phyloP scores from a whole-genome alignment of 106 monocot species.

The Hemerocallis citrina region DNA sequence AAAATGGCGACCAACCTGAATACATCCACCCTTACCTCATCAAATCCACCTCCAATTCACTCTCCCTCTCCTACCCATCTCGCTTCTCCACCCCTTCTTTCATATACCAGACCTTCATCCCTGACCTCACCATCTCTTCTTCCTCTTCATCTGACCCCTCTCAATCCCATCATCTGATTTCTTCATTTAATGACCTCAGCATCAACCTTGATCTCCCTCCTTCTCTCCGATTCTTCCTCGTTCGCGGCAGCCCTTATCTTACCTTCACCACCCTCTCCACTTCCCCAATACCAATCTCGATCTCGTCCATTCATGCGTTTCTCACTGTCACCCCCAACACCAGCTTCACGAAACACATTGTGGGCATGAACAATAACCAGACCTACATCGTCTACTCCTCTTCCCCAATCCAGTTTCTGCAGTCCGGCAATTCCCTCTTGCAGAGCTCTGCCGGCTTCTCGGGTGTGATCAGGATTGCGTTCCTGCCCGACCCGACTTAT shows the following conservation, averaged over 20 bases:
- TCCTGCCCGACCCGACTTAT: slow-evolving; percentile 32
- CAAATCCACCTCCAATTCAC: slow-evolving; percentile 48
- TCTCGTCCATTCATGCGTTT: slow-evolving; percentile 56
- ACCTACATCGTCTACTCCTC: slow-evolving; percentile 75
- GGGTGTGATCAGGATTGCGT: slow-evolving; percentile 54
- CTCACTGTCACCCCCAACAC: slow-evolving; percentile 36
- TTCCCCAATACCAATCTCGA: slow-evolving; percentile 16
- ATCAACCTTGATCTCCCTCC: slow-evolving; percentile 74
- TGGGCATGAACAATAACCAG: slow-evolving; percentile 60
- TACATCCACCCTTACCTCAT: slow-evolving; percentile 96
- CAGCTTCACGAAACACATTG: slow-evolving; percentile 46
- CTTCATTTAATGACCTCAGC: slow-evolving; percentile 77
- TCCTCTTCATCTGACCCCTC: neutral
- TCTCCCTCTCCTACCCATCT: slow-evolving; percentile 41
- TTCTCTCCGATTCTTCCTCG: slow-evolving; percentile 67
- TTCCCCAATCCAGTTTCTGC: slow-evolving; percentile 44
- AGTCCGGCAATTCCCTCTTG: slow-evolving; percentile 19
- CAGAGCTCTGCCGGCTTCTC: slow-evolving; percentile 22
- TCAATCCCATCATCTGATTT: slow-evolving; percentile 26
- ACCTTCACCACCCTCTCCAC: slow-evolving; percentile 38
- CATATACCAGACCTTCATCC: slow-evolving; percentile 84
- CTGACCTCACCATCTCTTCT: slow-evolving; percentile 66
- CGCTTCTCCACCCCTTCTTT: slow-evolving; percentile 26
- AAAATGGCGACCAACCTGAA: slow-evolving; percentile 83
- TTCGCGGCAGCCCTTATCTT: slow-evolving; percentile 77